Percentiles rank a stretch among this genome's conserved stretches.
Conservation (phyloP, 148 eudicot genomes). For the Nepenthes gracilis region DNA sequence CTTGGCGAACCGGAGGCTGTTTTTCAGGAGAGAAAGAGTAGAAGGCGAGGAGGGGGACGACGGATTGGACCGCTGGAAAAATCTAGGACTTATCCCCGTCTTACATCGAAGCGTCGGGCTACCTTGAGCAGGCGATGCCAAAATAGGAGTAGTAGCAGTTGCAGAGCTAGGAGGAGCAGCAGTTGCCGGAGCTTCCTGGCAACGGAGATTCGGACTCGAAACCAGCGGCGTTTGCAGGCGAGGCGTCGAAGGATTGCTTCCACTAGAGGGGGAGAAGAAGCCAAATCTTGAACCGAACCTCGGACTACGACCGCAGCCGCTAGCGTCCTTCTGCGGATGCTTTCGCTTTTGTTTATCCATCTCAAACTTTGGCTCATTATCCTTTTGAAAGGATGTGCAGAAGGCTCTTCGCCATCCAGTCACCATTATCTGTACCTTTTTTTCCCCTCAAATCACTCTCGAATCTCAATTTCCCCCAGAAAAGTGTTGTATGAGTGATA, state of each 20-base stretch:
- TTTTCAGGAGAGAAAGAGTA: slow-evolving; percentile 52
- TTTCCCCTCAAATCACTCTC: neutral
- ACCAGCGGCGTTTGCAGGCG: slow-evolving; percentile 18
- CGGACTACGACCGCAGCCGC: slow-evolving; percentile 17
- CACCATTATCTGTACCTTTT: slow-evolving; percentile 26
- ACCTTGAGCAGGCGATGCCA: slow-evolving; percentile 4
- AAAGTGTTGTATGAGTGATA: neutral
- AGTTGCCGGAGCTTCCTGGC: slow-evolving; percentile 11
- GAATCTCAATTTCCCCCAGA: neutral
- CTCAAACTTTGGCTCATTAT: slow-evolving; percentile 18
- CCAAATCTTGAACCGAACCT: slow-evolving; percentile 27
- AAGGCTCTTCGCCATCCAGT: slow-evolving; percentile 74
- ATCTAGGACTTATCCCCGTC: slow-evolving; percentile 21
- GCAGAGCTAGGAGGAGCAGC: neutral
- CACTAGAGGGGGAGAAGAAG: slow-evolving; percentile 36
- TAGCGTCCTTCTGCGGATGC: neutral
- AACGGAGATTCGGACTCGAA: slow-evolving; percentile 23
- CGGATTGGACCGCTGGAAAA: slow-evolving; percentile 23
- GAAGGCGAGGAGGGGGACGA: slow-evolving; percentile 69
- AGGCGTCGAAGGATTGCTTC: slow-evolving; percentile 34
- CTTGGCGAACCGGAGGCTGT: slow-evolving; percentile 31
- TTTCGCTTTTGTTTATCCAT: slow-evolving; percentile 1
- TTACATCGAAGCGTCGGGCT: slow-evolving; percentile 38
- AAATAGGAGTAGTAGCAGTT: neutral
- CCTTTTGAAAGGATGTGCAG: slow-evolving; percentile 51